Evolutionary conservation across 176 grass and related monocot genomes (phyloP).

Genomic region (Leersia perrieri): DNA sequence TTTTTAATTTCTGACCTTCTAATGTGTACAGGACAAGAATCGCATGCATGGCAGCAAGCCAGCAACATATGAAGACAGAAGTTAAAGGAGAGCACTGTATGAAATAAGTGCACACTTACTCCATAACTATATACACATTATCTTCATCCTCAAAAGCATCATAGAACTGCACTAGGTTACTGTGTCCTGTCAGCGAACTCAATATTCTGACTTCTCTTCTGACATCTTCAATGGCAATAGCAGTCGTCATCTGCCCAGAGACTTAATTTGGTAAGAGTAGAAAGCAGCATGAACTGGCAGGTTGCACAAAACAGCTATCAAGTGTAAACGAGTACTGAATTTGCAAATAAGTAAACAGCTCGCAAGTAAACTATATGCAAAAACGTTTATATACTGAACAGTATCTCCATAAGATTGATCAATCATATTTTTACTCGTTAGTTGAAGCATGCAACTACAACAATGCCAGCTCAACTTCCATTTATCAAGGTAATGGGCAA

Average conservation of each 20-base stretch:
- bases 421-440: not conserved
- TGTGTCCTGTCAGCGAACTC: slow-evolving; percentile 90
- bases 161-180: slow-evolving; percentile 93
- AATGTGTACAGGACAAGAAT: not conserved
- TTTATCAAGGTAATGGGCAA: slow-evolving; percentile 1
- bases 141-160: slow-evolving; percentile 98
- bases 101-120: slow-evolving; percentile 61
- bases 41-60: slow-evolving; percentile 1
- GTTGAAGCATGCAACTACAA: slow-evolving; percentile 8
- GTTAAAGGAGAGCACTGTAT: not conserved
- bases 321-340: not conserved
- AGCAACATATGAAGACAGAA: slow-evolving; percentile 8
- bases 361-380: not conserved
- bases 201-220: slow-evolving; percentile 98
- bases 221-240: slow-evolving; percentile 96
- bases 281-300: slow-evolving; percentile 7
- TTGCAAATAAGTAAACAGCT: not conserved
- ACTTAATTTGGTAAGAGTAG: slow-evolving; percentile 25
- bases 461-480: slow-evolving; percentile 10
- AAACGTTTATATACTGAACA: not conserved
- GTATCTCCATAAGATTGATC: not conserved
- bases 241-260: slow-evolving; percentile 92
- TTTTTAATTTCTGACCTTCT: slow-evolving; percentile 19
- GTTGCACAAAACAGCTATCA: slow-evolving; percentile 12
- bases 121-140: slow-evolving; percentile 98